Conservation (phyloP, 208 protist species). For the Leishmania braziliensis region DNA sequence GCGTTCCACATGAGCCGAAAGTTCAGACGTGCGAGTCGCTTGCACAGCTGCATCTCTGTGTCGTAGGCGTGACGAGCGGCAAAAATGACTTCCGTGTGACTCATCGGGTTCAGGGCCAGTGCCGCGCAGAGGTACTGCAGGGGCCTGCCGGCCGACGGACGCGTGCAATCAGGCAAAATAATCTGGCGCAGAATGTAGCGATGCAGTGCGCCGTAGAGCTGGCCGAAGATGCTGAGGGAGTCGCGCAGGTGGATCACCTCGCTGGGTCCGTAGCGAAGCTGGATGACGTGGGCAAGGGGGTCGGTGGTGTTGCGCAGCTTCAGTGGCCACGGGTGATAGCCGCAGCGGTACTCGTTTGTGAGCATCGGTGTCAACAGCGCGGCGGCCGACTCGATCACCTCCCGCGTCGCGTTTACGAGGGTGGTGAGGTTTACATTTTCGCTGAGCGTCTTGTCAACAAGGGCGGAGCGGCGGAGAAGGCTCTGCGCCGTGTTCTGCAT, state of each 20-base stretch:
- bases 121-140: conserved; percentile 59
- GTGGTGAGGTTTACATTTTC: conserved; percentile 66
- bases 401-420: conserved; percentile 52
- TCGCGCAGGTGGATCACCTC: conserved; percentile 73
- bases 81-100: conserved; percentile 63
- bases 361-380: conserved; percentile 81
- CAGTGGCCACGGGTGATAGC: conserved; percentile 89
- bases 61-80: conserved; percentile 67
- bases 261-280: conserved; percentile 61
- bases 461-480: conserved; percentile 48
- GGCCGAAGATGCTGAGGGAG: conserved; percentile 58
- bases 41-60: conserved; percentile 47
- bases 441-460: conserved; percentile 60
- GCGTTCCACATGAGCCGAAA: conserved; percentile 56
- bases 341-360: conserved; percentile 73
- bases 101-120: conserved; percentile 56
- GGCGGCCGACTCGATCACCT: conserved; percentile 67
- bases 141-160: conserved; percentile 47
- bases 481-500: conserved; percentile 49
- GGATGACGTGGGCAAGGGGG: conserved; percentile 69
- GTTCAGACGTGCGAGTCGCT: conserved; percentile 60
- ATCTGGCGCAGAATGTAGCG: conserved; percentile 51
- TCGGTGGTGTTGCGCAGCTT: conserved; percentile 86
- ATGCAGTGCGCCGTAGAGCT: conserved; percentile 73
- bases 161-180: conserved; percentile 47